Evolutionary conservation across 495 filamentous ascomycete species (phyloP).

Genomic region (Lepraria neglecta): DNA sequence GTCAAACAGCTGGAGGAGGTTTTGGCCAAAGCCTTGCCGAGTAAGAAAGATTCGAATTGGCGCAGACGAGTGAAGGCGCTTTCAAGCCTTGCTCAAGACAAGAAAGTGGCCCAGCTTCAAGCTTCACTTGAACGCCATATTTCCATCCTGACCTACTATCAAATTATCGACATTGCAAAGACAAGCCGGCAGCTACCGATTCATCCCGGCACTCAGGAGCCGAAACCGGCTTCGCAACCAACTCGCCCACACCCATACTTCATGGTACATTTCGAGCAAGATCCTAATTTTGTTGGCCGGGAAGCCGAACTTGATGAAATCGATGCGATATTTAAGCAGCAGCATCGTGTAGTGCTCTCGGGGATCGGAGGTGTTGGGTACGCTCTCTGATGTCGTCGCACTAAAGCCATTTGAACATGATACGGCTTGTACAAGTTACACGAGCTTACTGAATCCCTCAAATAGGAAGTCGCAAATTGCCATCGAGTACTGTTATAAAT

Average conservation of each 20-base stretch:
- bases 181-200: not conserved
- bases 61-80: conserved; percentile 26
- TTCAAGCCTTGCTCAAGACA: conserved; percentile 29
- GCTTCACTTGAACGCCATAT: conserved; percentile 24
- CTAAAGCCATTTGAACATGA: too few relatives aligned
- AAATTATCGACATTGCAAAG: not conserved
- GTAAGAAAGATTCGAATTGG: conserved; percentile 20
- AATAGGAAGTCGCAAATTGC: conserved; percentile 2
- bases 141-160: not conserved
- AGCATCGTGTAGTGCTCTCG: conserved; percentile 32
- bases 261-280: conserved; percentile 34
- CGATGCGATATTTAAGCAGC: conserved; percentile 23
- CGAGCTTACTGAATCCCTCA: not conserved
- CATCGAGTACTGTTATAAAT: conserved; percentile 30
- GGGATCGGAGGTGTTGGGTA: conserved; percentile 50
- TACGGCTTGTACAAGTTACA: not conserved
- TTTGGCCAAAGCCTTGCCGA: conserved; percentile 23
- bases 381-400: too few relatives aligned
- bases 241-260: conserved; percentile 12
- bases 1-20: conserved; percentile 25
- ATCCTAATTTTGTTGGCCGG: conserved; percentile 41
- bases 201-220: not conserved
- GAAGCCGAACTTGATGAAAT: conserved; percentile 34
- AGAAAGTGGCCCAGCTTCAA: conserved; percentile 26
- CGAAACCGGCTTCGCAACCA: not conserved